phyloP scores from a whole-genome alignment of 139 green algal species.

The Asterochloris erici region DNA sequence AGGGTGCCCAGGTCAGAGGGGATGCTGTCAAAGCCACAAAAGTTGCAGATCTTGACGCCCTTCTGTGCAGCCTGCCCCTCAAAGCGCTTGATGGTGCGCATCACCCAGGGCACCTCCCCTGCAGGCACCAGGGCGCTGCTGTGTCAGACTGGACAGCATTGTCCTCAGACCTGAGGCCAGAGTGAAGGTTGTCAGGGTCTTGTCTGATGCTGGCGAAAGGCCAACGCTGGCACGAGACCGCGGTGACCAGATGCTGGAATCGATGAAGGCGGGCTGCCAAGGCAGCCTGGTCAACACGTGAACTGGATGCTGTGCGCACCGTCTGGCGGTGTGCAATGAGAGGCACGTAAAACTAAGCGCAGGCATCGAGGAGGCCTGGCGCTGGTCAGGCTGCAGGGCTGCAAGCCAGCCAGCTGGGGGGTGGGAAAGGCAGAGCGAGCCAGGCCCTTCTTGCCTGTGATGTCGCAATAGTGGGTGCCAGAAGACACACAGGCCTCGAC shows the following conservation, averaged over 20 bases:
- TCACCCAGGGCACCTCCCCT: slow-evolving; percentile 75
- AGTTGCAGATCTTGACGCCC: slow-evolving; percentile 59
- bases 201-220: not conserved
- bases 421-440: not conserved
- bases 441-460: slow-evolving; percentile 59
- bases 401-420: not conserved
- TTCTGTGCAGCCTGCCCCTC: slow-evolving; percentile 52
- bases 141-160: not conserved
- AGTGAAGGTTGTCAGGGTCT: not conserved
- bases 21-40: slow-evolving; percentile 85
- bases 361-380: not conserved
- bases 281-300: too few species aligned
- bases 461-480: slow-evolving; percentile 84
- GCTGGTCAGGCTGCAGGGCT: not conserved
- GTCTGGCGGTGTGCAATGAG: not conserved
- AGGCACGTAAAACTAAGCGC: not conserved
- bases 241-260: not conserved
- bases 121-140: not conserved
- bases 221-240: not conserved
- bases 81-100: slow-evolving; percentile 51
- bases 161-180: not conserved
- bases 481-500: slow-evolving; percentile 67
- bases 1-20: slow-evolving; percentile 79
- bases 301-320: not conserved
- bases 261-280: not conserved